Evolutionary conservation across 139 green algal genomes (phyloP).

Genomic region (Coelastrella sp.): DNA sequence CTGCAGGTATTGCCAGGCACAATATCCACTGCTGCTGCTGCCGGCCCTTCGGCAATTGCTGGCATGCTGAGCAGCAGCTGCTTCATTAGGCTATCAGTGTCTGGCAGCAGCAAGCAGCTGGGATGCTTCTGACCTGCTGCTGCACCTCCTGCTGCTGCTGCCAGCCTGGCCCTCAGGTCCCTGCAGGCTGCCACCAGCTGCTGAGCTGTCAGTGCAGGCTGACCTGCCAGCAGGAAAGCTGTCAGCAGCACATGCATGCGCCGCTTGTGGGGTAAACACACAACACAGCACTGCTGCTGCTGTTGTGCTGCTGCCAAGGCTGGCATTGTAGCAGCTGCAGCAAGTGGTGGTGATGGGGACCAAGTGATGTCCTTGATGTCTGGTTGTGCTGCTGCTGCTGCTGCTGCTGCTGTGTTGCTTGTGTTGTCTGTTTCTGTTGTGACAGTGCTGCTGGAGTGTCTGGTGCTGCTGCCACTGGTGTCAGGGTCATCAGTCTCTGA

Average conservation of each 20-base stretch:
- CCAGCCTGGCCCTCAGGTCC: not conserved
- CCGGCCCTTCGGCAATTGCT: not conserved
- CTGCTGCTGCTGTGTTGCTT: not conserved
- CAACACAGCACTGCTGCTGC: not conserved
- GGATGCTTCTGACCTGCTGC: not conserved
- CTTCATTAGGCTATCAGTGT: not conserved
- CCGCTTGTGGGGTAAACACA: not conserved
- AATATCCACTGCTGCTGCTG: not conserved
- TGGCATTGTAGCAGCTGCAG: not conserved
- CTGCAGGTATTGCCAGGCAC: not conserved
- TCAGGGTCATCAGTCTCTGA: not conserved
- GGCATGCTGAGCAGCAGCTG: not conserved
- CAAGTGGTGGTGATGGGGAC: not conserved
- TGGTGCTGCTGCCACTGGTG: not conserved
- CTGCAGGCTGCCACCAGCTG: not conserved
- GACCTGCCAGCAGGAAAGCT: not conserved
- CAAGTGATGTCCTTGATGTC: not conserved
- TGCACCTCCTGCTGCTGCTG: not conserved
- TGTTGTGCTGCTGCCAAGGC: not conserved
- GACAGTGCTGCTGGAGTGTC: not conserved
- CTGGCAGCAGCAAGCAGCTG: not conserved
- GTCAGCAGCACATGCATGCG: not conserved
- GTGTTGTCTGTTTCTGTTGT: not conserved
- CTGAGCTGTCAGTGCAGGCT: not conserved
- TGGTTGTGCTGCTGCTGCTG: conserved; percentile 6